Percentiles rank a stretch among this genome's conserved stretches.
phyloP scores from a whole-genome alignment of 2,329 filamentous ascomycete genomes.

The Colletotrichum cereale region DNA sequence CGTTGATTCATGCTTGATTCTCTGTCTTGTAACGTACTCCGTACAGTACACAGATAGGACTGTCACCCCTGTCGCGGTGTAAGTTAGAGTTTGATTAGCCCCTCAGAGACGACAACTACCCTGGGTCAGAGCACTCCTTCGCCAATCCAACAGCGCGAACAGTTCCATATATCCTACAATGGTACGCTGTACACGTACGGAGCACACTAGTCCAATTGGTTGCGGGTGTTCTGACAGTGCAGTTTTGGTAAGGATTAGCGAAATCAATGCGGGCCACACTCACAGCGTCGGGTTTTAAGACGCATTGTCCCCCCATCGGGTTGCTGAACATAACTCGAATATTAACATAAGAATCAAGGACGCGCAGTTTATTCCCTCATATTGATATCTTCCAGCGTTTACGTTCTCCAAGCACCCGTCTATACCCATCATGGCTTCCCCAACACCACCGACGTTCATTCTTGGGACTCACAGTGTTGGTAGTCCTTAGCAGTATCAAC shows the following conservation, averaged over 20 bases:
- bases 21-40: background rate
- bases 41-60: background rate
- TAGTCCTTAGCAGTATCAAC: background rate
- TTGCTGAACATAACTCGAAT: background rate
- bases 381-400: background rate
- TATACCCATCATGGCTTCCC: background rate
- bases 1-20: background rate
- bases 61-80: background rate
- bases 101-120: too few relatives aligned
- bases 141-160: too few relatives aligned
- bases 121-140: too few relatives aligned
- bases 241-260: background rate
- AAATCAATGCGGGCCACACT: background rate
- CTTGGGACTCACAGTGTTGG: conserved; percentile 5
- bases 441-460: background rate
- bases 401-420: background rate
- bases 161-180: too few relatives aligned
- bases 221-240: too few relatives aligned
- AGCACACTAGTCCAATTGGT: too few relatives aligned
- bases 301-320: background rate
- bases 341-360: background rate
- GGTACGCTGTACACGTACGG: too few relatives aligned
- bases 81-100: too few relatives aligned
- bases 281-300: too few relatives aligned
- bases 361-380: background rate